Evolutionary conservation across 1,284 basidiomycete genomes (phyloP), one percentile per base, ranked within the genome.

Genomic region (Clitocybe nebularis): DNA sequence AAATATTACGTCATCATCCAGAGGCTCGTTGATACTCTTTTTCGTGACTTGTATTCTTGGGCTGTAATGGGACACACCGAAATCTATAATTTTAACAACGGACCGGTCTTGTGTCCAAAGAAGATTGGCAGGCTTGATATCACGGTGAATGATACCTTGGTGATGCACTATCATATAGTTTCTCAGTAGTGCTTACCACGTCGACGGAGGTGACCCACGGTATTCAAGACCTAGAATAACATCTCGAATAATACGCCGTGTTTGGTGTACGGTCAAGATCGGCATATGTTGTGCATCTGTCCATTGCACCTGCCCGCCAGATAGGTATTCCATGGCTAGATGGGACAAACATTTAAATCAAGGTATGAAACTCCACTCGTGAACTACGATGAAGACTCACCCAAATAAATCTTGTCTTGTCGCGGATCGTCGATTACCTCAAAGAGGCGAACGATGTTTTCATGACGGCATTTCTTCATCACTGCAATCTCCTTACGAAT

Each of bases 81-180:
- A 93, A 64, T 90, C 87, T 30, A 88, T 88, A 50, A 95, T 92
- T 66, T 94, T 95, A 66, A 93, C 88, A 22, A 68, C 72, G 38
- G 69, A 68, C 36, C 79, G 77, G 59, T 88, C 79, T 34, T 69
- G 68, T 25, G 84, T 78, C 72, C 83, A 86, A 6, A 93, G 72
- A 28, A 95, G 74, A 62, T 95, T 95, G 50, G 86, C 84, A 4
- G 91, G 91, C 62, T 95, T 95, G 74, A 95, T 90, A 59, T 95
- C 92, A 30, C 91, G 84, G 62, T 95, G 92, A 35, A 93, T 89
- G 63, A 95, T 90, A 29, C 90, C 89, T 57, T 90, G 84, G 55
- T 84, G 79, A 59, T 95, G 91, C 4, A 95, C 86, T 89, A 55
- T 26, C 24, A 13, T 49, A 22, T 36, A 38, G 19, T 20, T 24